Percentiles rank a stretch among this genome's conserved stretches.
These are phyloP conservation scores for Amaranthus cruentus DNA, from an alignment of 148 eudicot genomes.

Conservation along the genomic window DNA sequence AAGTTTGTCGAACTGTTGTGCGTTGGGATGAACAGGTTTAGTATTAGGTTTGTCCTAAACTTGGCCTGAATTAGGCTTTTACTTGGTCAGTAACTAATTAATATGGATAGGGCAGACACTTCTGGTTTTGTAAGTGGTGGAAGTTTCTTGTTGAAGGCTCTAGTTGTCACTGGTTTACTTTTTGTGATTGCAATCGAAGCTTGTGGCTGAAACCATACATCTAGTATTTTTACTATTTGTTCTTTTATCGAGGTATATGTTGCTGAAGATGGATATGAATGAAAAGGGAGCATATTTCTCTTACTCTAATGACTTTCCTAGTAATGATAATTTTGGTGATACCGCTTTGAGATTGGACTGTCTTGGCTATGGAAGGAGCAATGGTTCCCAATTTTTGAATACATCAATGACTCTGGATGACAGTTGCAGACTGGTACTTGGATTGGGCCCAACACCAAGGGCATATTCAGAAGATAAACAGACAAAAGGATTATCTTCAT, in stretches of 20 bases:
- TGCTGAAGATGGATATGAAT: conserved; percentile 48
- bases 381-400: conserved; percentile 17
- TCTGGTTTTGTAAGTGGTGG: conserved; percentile 92
- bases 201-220: conserved; percentile 26
- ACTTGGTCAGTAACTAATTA: conserved; percentile 6
- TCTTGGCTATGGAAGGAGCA: conserved; percentile 54
- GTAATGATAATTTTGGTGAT: conserved; percentile 45
- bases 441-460: conserved; percentile 77
- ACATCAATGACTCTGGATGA: conserved; percentile 45
- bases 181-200: conserved; percentile 26
- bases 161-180: conserved; percentile 31
- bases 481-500: conserved; percentile 31
- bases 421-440: conserved; percentile 87
- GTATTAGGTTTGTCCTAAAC: conserved; percentile 10
- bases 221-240: conserved; percentile 20
- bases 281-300: conserved; percentile 30
- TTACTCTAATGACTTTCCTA: conserved; percentile 28
- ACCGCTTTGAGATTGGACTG: conserved; percentile 77
- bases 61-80: conserved; percentile 6
- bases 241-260: conserved; percentile 10
- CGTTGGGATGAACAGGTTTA: background rate
- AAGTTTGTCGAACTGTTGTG: conserved; percentile 5
- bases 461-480: conserved; percentile 36
- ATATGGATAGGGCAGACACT: conserved; percentile 77
- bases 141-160: conserved; percentile 31